These are phyloP conservation scores for Arabidopsis thaliana DNA, from an alignment of 345 rosid species.

Conservation along the genomic window TAIR10.1 NC_003074.8:17122001-17122500, in stretches of 20 bases:
- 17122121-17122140: slow-evolving; percentile 74
- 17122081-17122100: slow-evolving; percentile 78
- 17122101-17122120: slow-evolving; percentile 76
- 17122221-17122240: background rate
- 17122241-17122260: too few relatives aligned
- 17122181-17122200: too few relatives aligned
- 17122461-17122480: background rate
- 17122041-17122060: background rate
- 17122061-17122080: background rate
- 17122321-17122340: background rate
- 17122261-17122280: too few relatives aligned
- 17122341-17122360: slow-evolving; percentile 60
- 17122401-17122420: slow-evolving; percentile 76
- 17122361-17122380: slow-evolving; percentile 73
- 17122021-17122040: background rate
- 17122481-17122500: background rate
- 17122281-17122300: background rate
- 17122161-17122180: background rate
- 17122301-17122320: background rate
- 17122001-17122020: background rate
- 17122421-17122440: slow-evolving; percentile 75
- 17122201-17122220: background rate
- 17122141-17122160: background rate
- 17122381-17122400: slow-evolving; percentile 84
- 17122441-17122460: background rate